These are phyloP conservation scores for Fonsecaea pugnacius DNA, from an alignment of 2,329 filamentous ascomycete genomes.

Conservation along the genomic window DNA sequence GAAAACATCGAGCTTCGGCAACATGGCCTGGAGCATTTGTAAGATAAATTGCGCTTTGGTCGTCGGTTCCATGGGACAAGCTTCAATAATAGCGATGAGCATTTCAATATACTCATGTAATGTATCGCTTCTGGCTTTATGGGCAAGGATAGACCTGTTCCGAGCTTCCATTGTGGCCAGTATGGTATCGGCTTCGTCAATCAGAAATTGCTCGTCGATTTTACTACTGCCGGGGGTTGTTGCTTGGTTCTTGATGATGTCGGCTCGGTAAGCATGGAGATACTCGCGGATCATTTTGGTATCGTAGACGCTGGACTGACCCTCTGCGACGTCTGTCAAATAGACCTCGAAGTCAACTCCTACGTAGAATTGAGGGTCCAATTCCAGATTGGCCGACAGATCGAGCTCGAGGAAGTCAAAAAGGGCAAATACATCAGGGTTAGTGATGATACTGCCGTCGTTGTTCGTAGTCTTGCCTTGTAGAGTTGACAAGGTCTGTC, in stretches of 20 bases:
- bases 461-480: slow-evolving; percentile 72
- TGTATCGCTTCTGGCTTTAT: slow-evolving; percentile 63
- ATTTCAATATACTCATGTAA: slow-evolving; percentile 84
- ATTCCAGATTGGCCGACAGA: slow-evolving; percentile 57
- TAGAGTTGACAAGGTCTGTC: slow-evolving; percentile 69
- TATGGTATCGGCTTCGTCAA: slow-evolving; percentile 46
- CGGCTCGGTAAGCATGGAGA: slow-evolving; percentile 57
- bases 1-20: slow-evolving; percentile 83
- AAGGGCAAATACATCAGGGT: slow-evolving; percentile 83
- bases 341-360: slow-evolving; percentile 72
- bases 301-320: slow-evolving; percentile 62
- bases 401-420: slow-evolving; percentile 84
- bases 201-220: slow-evolving; percentile 47
- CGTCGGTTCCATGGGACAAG: slow-evolving; percentile 75
- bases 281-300: slow-evolving; percentile 73
- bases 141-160: slow-evolving; percentile 47
- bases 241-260: slow-evolving; percentile 57
- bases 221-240: slow-evolving; percentile 42
- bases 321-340: slow-evolving; percentile 62
- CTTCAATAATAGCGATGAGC: slow-evolving; percentile 79
- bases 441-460: slow-evolving; percentile 67
- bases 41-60: slow-evolving; percentile 78
- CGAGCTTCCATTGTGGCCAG: slow-evolving; percentile 46
- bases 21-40: slow-evolving; percentile 81
- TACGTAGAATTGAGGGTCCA: slow-evolving; percentile 61